These are phyloP conservation scores for Blastocystis sp. DNA, from an alignment of 352 stramenopile species.

Conservation along the genomic window DNA sequence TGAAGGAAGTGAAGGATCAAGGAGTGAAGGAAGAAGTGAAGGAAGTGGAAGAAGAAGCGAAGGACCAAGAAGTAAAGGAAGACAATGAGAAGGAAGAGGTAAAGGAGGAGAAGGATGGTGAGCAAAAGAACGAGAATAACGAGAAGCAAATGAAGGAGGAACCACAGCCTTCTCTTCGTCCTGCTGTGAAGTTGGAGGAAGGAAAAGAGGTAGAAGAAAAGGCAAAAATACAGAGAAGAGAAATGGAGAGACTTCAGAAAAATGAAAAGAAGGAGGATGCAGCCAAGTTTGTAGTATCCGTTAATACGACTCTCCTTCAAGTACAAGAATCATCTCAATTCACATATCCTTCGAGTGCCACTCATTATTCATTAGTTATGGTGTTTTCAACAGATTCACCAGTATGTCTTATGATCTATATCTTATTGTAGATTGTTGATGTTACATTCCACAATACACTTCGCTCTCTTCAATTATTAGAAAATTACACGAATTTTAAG, in stretches of 20 bases:
- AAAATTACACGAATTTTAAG: background rate
- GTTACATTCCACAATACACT: background rate
- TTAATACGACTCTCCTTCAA: too few relatives aligned
- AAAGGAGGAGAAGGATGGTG: background rate
- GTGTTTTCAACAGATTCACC: background rate
- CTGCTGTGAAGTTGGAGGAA: too few relatives aligned
- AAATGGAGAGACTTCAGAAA: too few relatives aligned
- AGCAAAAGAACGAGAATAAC: background rate
- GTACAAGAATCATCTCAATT: too few relatives aligned
- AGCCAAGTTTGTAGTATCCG: too few relatives aligned
- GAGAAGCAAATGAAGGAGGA: background rate
- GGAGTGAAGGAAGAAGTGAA: background rate
- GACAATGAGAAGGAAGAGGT: background rate
- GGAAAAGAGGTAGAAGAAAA: too few relatives aligned
- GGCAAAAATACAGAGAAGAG: too few relatives aligned
- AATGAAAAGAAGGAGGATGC: too few relatives aligned
- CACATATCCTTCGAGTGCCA: too few relatives aligned
- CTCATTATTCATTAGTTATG: background rate
- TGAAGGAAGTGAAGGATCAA: slow-evolving; percentile 6
- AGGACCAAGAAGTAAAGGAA: background rate
- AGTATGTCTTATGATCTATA: background rate
- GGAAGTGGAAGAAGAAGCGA: background rate
- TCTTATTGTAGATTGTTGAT: background rate
- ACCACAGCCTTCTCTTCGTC: too few relatives aligned
- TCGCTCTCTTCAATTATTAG: background rate